Evolutionary conservation across 345 rosid genomes (phyloP).

Genomic region (Physaria fendleri): DNA sequence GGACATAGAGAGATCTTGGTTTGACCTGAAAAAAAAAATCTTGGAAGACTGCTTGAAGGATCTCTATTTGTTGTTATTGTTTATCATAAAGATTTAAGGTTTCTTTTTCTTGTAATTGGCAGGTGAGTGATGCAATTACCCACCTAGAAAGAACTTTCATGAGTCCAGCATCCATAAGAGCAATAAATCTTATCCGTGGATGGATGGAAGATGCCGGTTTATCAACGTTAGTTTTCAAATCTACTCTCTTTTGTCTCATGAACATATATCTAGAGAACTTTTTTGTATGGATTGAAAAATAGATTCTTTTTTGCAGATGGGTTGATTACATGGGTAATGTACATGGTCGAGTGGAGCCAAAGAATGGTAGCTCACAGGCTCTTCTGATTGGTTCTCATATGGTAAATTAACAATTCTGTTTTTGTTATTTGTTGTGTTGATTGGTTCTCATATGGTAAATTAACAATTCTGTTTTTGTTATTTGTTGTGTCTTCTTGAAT

Average conservation of each 20-base stretch:
- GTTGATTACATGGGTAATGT: slow-evolving; percentile 84
- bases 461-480: neutral
- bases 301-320: slow-evolving; percentile 55
- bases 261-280: neutral
- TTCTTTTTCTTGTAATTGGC: slow-evolving; percentile 18
- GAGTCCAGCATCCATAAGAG: slow-evolving; percentile 81
- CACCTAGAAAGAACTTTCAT: slow-evolving; percentile 90
- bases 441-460: slow-evolving; percentile 89
- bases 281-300: slow-evolving; percentile 6
- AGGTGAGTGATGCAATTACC: slow-evolving; percentile 79
- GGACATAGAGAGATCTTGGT: no score
- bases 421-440: slow-evolving; percentile 21
- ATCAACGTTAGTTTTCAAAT: slow-evolving; percentile 63
- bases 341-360: slow-evolving; percentile 81
- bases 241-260: neutral
- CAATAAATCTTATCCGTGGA: slow-evolving; percentile 41
- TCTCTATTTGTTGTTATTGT: no score
- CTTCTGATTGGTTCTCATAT: slow-evolving; percentile 83
- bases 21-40: no score
- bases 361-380: slow-evolving; percentile 51
- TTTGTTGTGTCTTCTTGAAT: neutral
- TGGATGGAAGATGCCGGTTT: slow-evolving; percentile 99
- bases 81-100: neutral
- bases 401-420: slow-evolving; percentile 34
- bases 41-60: no score